A percentile compares a stretch with the other conserved stretches of the same genome.
phyloP scores from a whole-genome alignment of 768 basidiomycete genomes.

The Amanita fuliginea region DNA sequence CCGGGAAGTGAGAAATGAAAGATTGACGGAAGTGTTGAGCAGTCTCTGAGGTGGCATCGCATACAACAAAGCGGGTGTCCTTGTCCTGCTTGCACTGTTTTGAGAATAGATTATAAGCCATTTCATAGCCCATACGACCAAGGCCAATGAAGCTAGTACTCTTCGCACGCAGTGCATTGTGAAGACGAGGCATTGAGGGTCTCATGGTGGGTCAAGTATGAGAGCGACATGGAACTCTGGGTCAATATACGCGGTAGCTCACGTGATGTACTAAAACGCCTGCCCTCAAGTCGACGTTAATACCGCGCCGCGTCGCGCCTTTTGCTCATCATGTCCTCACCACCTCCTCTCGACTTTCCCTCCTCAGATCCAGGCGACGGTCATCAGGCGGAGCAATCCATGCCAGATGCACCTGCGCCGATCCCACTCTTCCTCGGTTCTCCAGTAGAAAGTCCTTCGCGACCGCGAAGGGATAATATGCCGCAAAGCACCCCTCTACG shows the following conservation, averaged over 20 bases:
- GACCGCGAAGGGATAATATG: slow-evolving; percentile 23
- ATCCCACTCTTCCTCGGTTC: slow-evolving; percentile 46
- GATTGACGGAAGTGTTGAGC: slow-evolving; percentile 43
- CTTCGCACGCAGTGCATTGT: slow-evolving; percentile 27
- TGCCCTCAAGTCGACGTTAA: slow-evolving; percentile 33
- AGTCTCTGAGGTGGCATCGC: slow-evolving; percentile 58
- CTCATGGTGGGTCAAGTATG: slow-evolving; percentile 29
- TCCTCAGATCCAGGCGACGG: slow-evolving; percentile 46
- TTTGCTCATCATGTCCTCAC: slow-evolving; percentile 44
- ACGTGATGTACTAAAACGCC: slow-evolving; percentile 11
- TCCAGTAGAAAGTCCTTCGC: slow-evolving; percentile 36
- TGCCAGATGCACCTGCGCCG: slow-evolving; percentile 28
- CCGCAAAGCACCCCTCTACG: slow-evolving; percentile 37
- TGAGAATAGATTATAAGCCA: slow-evolving; percentile 77
- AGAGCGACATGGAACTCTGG: too few relatives aligned
- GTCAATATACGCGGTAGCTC: too few relatives aligned
- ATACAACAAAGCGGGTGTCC: slow-evolving; percentile 63
- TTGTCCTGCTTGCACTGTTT: slow-evolving; percentile 45
- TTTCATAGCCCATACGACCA: slow-evolving; percentile 82
- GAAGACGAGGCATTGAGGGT: slow-evolving; percentile 33
- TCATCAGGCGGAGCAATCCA: slow-evolving; percentile 21
- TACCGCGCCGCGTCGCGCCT: slow-evolving; percentile 36
- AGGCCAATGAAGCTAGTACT: slow-evolving; percentile 77
- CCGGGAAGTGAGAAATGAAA: slow-evolving; percentile 48
- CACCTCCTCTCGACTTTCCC: slow-evolving; percentile 53